Percentiles rank a stretch among this genome's conserved stretches.
Conservation (phyloP, 108 stramenopile species). For the Cylindrotheca closterium region DNA sequence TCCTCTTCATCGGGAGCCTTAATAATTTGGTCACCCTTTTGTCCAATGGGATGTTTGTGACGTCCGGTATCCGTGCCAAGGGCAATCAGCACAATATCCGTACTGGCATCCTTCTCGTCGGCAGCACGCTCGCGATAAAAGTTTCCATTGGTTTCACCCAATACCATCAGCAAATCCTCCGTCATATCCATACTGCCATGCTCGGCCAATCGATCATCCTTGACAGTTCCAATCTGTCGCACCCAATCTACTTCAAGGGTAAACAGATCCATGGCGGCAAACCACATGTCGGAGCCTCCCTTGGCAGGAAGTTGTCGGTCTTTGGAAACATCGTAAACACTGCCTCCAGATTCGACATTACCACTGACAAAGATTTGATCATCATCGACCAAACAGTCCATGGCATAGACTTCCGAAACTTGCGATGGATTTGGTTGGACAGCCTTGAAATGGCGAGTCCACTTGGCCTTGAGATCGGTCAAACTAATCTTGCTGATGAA, state of each 20-base stretch:
- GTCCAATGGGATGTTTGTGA: too few relatives aligned
- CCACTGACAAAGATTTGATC: slow-evolving; percentile 25
- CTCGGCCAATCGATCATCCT: slow-evolving; percentile 34
- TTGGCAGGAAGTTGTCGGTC: neutral
- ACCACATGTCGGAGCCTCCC: slow-evolving; percentile 40
- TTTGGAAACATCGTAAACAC: slow-evolving; percentile 1
- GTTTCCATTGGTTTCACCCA: slow-evolving; percentile 42
- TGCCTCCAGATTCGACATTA: slow-evolving; percentile 16
- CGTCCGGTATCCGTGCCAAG: slow-evolving; percentile 4
- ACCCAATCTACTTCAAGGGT: slow-evolving; percentile 27
- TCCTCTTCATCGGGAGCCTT: neutral
- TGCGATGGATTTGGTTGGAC: neutral
- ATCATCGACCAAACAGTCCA: slow-evolving; percentile 21
- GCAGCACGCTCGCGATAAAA: slow-evolving; percentile 24
- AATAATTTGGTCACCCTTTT: neutral
- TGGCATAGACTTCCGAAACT: slow-evolving; percentile 7
- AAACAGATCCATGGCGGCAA: slow-evolving; percentile 16
- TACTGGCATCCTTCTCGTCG: neutral
- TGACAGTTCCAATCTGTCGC: slow-evolving; percentile 37
- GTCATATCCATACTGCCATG: slow-evolving; percentile 35
- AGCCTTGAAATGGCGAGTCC: slow-evolving; percentile 22
- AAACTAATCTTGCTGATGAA: slow-evolving; percentile 14
- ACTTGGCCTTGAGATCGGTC: neutral
- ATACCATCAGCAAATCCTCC: slow-evolving; percentile 38
- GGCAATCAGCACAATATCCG: slow-evolving; percentile 26